phyloP scores from a whole-genome alignment of 495 filamentous ascomycete species.

The Trypethelium eluteriae region DNA sequence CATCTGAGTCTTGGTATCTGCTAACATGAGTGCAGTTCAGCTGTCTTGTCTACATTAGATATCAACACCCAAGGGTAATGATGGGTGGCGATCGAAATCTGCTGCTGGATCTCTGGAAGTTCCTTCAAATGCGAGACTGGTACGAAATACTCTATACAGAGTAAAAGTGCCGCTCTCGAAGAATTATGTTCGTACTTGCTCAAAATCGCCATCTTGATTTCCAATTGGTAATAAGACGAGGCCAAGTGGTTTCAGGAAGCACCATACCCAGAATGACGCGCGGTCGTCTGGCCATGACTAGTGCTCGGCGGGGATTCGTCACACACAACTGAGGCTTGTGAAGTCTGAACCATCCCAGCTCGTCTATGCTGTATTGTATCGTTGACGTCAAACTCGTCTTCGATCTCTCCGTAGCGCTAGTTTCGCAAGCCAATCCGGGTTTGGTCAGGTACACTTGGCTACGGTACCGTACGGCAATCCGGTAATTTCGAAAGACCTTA shows the following conservation, averaged over 20 bases:
- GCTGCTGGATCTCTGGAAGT: too few relatives aligned
- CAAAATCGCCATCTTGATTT: too few relatives aligned
- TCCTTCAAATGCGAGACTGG: too few relatives aligned
- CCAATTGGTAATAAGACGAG: too few relatives aligned
- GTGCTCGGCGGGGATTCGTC: not conserved
- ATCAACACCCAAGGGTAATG: too few relatives aligned
- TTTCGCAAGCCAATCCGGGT: conserved; percentile 3
- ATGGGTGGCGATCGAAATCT: too few relatives aligned
- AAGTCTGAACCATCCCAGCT: not conserved
- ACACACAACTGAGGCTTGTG: conserved; percentile 5
- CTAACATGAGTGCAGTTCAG: too few relatives aligned
- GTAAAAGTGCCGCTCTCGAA: too few relatives aligned
- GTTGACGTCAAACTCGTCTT: not conserved
- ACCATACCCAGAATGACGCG: not conserved
- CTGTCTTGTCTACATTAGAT: too few relatives aligned
- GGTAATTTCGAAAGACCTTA: conserved; percentile 4
- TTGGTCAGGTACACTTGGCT: not conserved
- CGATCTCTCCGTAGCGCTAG: not conserved
- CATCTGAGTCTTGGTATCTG: too few relatives aligned
- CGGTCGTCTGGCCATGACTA: not conserved
- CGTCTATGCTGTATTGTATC: not conserved
- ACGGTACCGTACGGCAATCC: not conserved
- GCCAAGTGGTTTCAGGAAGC: not conserved
- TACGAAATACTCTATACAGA: too few relatives aligned
- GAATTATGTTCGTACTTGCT: too few relatives aligned